Conservation (phyloP, 345 rosid genomes). For the Corchorus olitorius region DNA sequence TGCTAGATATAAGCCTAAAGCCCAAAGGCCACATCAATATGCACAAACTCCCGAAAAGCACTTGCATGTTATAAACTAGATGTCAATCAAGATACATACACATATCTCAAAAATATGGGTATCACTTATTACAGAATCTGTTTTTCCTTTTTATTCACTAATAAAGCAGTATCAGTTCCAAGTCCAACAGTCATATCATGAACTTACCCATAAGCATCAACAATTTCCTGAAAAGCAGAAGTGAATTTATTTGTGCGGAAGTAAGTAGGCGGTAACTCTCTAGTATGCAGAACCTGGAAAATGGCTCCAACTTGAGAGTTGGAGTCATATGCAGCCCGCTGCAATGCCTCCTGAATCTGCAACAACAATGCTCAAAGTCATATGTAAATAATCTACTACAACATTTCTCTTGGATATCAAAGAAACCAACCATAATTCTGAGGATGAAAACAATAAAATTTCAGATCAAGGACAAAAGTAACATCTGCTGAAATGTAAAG, state of each 20-base stretch:
- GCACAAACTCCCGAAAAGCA: neutral
- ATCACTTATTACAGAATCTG: neutral
- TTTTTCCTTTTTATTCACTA: neutral
- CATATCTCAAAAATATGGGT: neutral
- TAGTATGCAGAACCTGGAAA: slow-evolving; percentile 80
- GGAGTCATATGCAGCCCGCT: slow-evolving; percentile 88
- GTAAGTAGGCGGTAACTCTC: slow-evolving; percentile 88
- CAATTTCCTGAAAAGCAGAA: slow-evolving; percentile 92
- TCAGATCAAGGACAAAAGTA: neutral
- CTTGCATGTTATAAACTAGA: neutral
- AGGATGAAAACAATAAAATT: neutral
- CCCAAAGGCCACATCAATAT: slow-evolving; percentile 1
- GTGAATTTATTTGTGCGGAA: slow-evolving; percentile 91
- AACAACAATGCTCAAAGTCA: slow-evolving; percentile 28
- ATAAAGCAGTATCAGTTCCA: neutral
- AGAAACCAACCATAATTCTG: slow-evolving; percentile 1
- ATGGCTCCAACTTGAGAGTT: slow-evolving; percentile 94
- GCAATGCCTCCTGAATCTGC: slow-evolving; percentile 96
- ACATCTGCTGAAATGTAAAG: neutral
- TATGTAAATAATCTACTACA: slow-evolving; percentile 19
- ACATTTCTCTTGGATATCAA: slow-evolving; percentile 14
- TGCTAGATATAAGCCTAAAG: neutral
- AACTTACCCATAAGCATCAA: slow-evolving; percentile 95
- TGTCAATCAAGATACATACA: neutral
- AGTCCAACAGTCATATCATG: slow-evolving; percentile 18